Evolutionary conservation across 805 yeast species (phyloP).

Genomic region (Sugiyamaella smithiae): DNA sequence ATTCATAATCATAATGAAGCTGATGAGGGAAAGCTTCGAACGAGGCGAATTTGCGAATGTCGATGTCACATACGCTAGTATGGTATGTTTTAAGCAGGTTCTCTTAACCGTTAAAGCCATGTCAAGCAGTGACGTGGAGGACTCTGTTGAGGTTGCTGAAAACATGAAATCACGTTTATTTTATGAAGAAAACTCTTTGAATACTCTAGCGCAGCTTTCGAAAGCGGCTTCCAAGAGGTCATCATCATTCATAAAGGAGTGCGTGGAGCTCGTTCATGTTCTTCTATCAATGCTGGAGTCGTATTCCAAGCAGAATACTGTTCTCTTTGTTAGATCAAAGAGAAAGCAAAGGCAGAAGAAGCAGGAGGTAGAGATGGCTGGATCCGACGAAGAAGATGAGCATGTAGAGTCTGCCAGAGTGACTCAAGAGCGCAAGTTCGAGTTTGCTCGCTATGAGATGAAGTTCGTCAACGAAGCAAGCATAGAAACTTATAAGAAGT

Average conservation of each 20-base stretch:
- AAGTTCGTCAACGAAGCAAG: conserved; percentile 56
- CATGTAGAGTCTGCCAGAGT: conserved; percentile 30
- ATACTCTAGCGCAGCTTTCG: conserved; percentile 56
- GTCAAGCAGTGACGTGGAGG: conserved; percentile 41
- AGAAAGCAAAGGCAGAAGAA: conserved; percentile 36
- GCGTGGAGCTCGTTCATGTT: conserved; percentile 63
- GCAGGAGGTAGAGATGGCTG: background rate
- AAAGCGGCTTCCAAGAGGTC: conserved; percentile 62
- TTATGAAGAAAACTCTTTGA: conserved; percentile 58
- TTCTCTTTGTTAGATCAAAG: conserved; percentile 47
- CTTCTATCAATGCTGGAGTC: conserved; percentile 65
- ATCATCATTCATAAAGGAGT: conserved; percentile 54
- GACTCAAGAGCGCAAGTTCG: conserved; percentile 47
- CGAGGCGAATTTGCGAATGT: conserved; percentile 40
- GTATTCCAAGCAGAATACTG: conserved; percentile 56
- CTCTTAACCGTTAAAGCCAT: conserved; percentile 46
- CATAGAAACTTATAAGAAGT: conserved; percentile 63
- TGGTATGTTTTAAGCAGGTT: conserved; percentile 64
- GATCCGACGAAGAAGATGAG: conserved; percentile 19
- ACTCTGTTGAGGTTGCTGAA: conserved; percentile 51
- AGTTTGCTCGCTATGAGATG: conserved; percentile 42
- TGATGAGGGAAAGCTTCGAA: conserved; percentile 38
- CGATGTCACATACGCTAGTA: conserved; percentile 65
- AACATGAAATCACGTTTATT: conserved; percentile 68
- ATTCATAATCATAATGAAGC: conserved; percentile 50